Base-by-base conservation (phyloP, 306 rosid species). In the Leucaena leucocephala region DNA sequence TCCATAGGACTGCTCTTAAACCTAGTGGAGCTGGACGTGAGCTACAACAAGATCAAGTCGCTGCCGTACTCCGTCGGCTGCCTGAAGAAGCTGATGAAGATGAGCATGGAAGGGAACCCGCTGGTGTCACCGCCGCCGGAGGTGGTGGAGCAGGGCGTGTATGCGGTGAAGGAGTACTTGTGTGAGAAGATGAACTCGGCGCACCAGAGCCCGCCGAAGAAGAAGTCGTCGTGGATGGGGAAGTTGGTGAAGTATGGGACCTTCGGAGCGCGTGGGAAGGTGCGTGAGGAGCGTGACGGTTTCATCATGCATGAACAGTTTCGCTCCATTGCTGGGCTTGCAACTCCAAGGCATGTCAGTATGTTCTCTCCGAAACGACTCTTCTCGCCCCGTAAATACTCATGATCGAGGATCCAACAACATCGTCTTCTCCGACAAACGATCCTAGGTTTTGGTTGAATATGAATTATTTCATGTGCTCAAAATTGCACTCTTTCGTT, bases 1-100 rank as follows among this genome's bases (percentile, higher is more conserved):
- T 91, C 99, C 38, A 72, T 93, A 17, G 99, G 99, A 21, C 92
- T 96, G 22, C 94, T 96, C 38, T 27, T 93, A 35, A 91, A 95
- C 43, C 86, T 96, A 0, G 85, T 86, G 3, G 99, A 96, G 76
- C 78, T 96, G 7, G 99, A 96, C 42, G 83, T 91, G 14, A 96
- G 99, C 89, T 93, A 96, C 84, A 96, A 96, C 81, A 83, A 44
- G 70, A 85, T 96, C 69, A 78, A 79, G 22, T 45, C 86, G 17
- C 80, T 96, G 45, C 98, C 99, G 0, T 86, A 96, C 71, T 96
- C 99, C 62, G 61, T 93, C 4, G 94, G 98, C 0, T 96, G 99
- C 83, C 92, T 93, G 27, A 85, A 82, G 76, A 90, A 83, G 74
- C 89, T 96, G 2, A 78, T 85, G 54, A 91, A 89, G 80, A 85